Evolutionary conservation across 2,329 filamentous ascomycete species (phyloP).

Genomic region (Davidsoniella virescens): DNA sequence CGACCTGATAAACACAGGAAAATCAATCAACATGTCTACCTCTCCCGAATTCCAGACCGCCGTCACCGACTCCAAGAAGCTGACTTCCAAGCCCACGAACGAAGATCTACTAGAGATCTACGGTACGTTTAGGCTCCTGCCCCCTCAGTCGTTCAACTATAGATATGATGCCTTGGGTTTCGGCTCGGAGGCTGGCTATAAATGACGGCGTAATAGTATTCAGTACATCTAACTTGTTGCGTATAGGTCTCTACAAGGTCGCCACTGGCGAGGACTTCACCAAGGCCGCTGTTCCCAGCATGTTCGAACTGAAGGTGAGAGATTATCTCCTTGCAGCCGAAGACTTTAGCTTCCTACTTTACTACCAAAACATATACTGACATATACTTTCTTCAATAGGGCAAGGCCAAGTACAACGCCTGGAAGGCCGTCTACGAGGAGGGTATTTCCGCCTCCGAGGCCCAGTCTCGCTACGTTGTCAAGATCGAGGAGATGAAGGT

Average conservation of each 20-base stretch:
- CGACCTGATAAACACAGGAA: slow-evolving; percentile 6
- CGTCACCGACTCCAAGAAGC: slow-evolving; percentile 47
- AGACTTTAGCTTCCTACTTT: too few species aligned
- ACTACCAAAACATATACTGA: slow-evolving; percentile 2
- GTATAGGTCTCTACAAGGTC: slow-evolving; percentile 41
- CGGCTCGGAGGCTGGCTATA: background rate
- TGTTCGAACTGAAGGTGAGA: slow-evolving; percentile 53
- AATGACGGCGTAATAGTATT: too few species aligned
- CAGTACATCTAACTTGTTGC: background rate
- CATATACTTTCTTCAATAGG: slow-evolving; percentile 27
- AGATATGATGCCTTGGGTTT: background rate
- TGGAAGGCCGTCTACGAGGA: slow-evolving; percentile 59
- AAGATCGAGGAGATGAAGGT: slow-evolving; percentile 56
- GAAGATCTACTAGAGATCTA: slow-evolving; percentile 49
- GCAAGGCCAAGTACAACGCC: slow-evolving; percentile 63
- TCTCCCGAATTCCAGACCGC: slow-evolving; percentile 38
- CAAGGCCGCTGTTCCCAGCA: slow-evolving; percentile 42
- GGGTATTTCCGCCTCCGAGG: slow-evolving; percentile 43
- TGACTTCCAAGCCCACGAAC: slow-evolving; percentile 46
- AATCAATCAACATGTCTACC: slow-evolving; percentile 24
- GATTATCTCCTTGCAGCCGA: too few species aligned
- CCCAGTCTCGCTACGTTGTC: slow-evolving; percentile 62
- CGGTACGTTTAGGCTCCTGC: slow-evolving; percentile 24
- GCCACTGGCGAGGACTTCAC: slow-evolving; percentile 39
- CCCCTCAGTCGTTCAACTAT: background rate